Conservation (phyloP, 2,329 filamentous ascomycete genomes). For the Helicocarpus griseus region DNA sequence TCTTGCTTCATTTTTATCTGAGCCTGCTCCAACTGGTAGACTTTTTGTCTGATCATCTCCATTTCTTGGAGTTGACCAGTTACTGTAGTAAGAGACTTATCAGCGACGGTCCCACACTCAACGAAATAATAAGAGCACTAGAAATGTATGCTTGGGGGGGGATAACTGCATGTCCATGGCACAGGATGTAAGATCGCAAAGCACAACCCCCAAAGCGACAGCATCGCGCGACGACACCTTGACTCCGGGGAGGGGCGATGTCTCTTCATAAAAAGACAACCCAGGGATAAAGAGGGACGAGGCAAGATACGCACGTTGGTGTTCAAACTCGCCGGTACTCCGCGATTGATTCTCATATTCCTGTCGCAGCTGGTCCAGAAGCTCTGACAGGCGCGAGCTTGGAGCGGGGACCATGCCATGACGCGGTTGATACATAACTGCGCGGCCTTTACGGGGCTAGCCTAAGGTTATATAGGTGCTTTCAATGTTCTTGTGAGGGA, state of each 20-base stretch:
- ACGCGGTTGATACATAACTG: constrained; percentile 74
- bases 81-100: constrained; percentile 47
- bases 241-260: background rate
- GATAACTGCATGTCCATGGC: background rate
- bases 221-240: background rate
- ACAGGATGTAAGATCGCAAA: too few relatives aligned
- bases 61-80: constrained; percentile 87
- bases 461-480: background rate
- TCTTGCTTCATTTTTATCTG: constrained; percentile 85
- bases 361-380: constrained; percentile 78
- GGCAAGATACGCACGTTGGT: constrained; percentile 64
- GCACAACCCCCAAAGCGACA: too few relatives aligned
- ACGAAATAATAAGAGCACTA: too few relatives aligned
- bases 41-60: constrained; percentile 85
- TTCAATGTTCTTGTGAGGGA: background rate
- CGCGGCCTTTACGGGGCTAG: background rate
- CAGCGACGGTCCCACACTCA: constrained; percentile 19
- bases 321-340: constrained; percentile 78
- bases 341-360: constrained; percentile 84
- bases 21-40: constrained; percentile 83
- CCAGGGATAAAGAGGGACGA: background rate
- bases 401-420: constrained; percentile 68
- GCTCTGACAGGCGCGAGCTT: constrained; percentile 70
- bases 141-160: too few relatives aligned
- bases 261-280: background rate